phyloP scores from a whole-genome alignment of 2,329 filamentous ascomycete genomes.

The Fulvia fulva region DNA sequence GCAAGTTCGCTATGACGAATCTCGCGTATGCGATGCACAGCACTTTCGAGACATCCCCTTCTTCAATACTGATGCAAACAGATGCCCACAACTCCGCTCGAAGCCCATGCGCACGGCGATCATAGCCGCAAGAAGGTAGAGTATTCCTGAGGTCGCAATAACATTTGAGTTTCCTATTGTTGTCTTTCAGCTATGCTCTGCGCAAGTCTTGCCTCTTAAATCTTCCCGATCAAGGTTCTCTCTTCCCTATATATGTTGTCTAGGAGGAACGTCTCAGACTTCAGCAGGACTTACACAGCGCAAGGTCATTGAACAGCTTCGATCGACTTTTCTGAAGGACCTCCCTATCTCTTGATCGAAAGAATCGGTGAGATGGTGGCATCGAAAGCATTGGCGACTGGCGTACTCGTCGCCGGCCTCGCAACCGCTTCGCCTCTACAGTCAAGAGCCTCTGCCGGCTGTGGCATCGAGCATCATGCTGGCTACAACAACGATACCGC shows the following conservation, averaged over 20 bases:
- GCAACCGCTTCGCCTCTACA: constrained; percentile 2
- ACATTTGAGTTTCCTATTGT: not conserved
- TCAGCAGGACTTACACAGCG: not conserved
- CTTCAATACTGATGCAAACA: not conserved
- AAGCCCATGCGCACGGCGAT: not conserved
- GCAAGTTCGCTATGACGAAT: not conserved
- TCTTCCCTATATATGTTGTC: not conserved
- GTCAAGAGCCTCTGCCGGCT: constrained; percentile 2
- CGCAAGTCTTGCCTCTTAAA: not conserved
- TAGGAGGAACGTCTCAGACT: not conserved
- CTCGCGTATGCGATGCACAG: not conserved
- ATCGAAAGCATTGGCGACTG: not conserved
- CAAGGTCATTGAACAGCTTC: not conserved
- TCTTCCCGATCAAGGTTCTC: not conserved
- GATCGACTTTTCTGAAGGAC: too few species aligned
- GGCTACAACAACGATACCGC: constrained; percentile 18
- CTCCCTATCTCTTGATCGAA: too few species aligned
- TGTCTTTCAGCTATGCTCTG: not conserved
- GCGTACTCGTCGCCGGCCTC: not conserved
- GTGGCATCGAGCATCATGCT: constrained; percentile 12
- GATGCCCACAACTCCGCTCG: not conserved
- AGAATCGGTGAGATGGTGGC: not conserved
- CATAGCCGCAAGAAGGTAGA: not conserved
- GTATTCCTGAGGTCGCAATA: not conserved
- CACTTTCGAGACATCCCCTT: not conserved